phyloP scores from a whole-genome alignment of 495 filamentous ascomycete species.

The Venustampulla echinocandica region DNA sequence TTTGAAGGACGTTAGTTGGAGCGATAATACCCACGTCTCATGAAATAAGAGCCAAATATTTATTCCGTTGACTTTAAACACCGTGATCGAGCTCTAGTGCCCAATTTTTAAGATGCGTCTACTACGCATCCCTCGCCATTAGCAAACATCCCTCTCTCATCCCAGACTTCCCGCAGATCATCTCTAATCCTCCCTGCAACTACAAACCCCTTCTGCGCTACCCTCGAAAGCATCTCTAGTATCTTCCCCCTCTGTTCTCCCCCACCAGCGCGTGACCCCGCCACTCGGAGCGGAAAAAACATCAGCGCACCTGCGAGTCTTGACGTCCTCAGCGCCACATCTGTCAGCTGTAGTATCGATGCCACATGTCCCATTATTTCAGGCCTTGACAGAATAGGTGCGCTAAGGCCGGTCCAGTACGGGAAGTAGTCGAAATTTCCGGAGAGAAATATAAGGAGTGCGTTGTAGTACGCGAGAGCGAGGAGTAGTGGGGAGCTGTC shows the following conservation, averaged over 20 bases:
- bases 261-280: constrained; percentile 11
- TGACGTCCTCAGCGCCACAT: constrained; percentile 5
- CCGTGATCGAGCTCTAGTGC: too few relatives aligned
- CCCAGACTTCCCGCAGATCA: constrained; percentile 12
- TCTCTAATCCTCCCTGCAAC: constrained; percentile 14
- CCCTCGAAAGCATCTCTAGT: constrained; percentile 12
- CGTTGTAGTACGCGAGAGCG: constrained; percentile 11
- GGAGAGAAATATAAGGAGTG: constrained; percentile 17
- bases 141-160: not conserved
- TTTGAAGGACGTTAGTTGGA: too few relatives aligned
- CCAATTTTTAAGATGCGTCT: too few relatives aligned
- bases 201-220: constrained; percentile 12
- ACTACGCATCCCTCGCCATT: too few relatives aligned
- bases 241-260: constrained; percentile 17
- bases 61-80: too few relatives aligned
- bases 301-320: constrained; percentile 10
- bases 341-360: constrained; percentile 2
- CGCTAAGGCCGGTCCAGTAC: not conserved
- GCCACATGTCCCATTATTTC: constrained; percentile 7
- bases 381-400: not conserved
- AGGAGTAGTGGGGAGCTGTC: not conserved
- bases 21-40: too few relatives aligned
- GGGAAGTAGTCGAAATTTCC: constrained; percentile 15
- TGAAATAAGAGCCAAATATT: too few relatives aligned
- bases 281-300: constrained; percentile 20